Percentiles rank a stretch among this genome's conserved stretches.
Conservation (phyloP, 2,329 filamentous ascomycete species). For the Phoma herbarum region DNA sequence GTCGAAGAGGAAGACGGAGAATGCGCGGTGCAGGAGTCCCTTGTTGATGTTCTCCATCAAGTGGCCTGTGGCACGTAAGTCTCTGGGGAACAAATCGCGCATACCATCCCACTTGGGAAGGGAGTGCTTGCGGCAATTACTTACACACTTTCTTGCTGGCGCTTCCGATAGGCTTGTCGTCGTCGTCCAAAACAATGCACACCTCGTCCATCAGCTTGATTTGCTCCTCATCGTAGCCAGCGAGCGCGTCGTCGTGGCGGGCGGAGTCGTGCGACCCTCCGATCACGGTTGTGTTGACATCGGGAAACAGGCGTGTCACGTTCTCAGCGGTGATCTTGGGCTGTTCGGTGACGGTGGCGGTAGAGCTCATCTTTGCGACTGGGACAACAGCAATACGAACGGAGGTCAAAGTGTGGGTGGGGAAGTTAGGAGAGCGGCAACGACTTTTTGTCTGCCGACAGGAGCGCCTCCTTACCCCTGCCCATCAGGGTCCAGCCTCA, state of each 20-base stretch:
- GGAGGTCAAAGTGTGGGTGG: constrained; percentile 17
- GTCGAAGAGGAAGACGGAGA: constrained; percentile 98
- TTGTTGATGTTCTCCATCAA: constrained; percentile 99
- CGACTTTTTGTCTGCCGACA: not conserved
- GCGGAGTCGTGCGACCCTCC: constrained; percentile 68
- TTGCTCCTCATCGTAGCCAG: constrained; percentile 96
- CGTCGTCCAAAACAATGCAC: constrained; percentile 93
- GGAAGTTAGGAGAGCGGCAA: constrained; percentile 15
- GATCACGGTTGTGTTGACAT: constrained; percentile 71
- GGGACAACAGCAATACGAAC: not conserved
- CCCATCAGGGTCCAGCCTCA: constrained; percentile 6
- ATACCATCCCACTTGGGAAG: constrained; percentile 14
- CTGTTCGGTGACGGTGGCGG: constrained; percentile 47
- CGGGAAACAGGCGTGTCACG: constrained; percentile 88
- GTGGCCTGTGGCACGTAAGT: constrained; percentile 70
- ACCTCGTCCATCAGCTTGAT: constrained; percentile 98
- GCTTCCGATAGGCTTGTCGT: constrained; percentile 92
- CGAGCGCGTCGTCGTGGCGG: constrained; percentile 71
- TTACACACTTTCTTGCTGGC: constrained; percentile 97
- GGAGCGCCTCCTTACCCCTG: constrained; percentile 5
- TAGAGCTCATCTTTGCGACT: constrained; percentile 45
- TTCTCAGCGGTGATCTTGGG: constrained; percentile 83
- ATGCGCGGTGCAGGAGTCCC: constrained; percentile 94
- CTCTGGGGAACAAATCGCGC: constrained; percentile 14
- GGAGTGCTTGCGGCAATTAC: constrained; percentile 48